phyloP scores from a whole-genome alignment of 2,329 filamentous ascomycete species.

The Coniochaeta ligniaria region DNA sequence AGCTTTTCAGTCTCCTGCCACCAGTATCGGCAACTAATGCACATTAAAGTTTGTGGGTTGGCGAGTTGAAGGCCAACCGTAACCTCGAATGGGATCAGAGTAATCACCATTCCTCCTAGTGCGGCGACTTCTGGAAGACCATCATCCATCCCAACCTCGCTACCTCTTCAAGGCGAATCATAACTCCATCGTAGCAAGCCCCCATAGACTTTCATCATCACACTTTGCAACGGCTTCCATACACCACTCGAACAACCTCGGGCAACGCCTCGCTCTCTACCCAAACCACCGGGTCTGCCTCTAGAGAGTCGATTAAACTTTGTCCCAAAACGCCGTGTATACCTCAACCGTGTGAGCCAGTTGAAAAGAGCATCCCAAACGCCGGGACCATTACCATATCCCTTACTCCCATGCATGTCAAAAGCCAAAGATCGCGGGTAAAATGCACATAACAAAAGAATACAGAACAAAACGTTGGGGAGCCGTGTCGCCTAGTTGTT shows the following conservation, averaged over 20 bases:
- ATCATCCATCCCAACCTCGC: not conserved
- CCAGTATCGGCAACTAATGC: not conserved
- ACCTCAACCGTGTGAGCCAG: not conserved
- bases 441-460: not conserved
- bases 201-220: not conserved
- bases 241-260: not conserved
- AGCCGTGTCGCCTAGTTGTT: slow-evolving; percentile 16
- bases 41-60: not conserved
- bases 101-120: not conserved
- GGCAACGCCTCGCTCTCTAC: not conserved
- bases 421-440: not conserved
- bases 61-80: not conserved
- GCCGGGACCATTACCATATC: not conserved
- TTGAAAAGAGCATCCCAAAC: not conserved
- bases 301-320: not conserved
- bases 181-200: not conserved
- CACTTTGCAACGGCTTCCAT: not conserved
- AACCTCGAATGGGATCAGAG: not conserved
- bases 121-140: too few species aligned
- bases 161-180: not conserved
- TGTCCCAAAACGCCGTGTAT: not conserved
- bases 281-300: not conserved
- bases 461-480: not conserved
- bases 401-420: not conserved
- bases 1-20: too few species aligned